Percentiles rank a stretch among this genome's conserved stretches.
Conservation (phyloP, 371 early-diverging fungal species). For the Apophysomyces ossiformis region DNA sequence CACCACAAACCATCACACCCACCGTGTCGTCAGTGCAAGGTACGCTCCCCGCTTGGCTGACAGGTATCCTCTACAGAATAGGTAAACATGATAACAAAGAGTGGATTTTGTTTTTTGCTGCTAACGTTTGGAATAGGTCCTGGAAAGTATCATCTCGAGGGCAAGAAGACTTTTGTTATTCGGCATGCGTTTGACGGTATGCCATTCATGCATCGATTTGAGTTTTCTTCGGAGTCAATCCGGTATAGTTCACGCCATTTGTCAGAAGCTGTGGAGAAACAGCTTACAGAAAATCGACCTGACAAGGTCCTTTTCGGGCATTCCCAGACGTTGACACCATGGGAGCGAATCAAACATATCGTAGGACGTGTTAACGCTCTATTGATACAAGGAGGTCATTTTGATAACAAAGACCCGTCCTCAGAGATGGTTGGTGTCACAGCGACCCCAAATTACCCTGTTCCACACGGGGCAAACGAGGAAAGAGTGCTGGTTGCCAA, state of each 20-base stretch:
- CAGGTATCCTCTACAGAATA: slow-evolving; percentile 46
- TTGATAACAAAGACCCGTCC: slow-evolving; percentile 19
- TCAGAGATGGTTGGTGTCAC: slow-evolving; percentile 53
- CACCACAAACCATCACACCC: slow-evolving; percentile 49
- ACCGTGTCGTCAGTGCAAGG: slow-evolving; percentile 42
- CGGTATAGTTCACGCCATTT: slow-evolving; percentile 39
- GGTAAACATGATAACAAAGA: slow-evolving; percentile 25
- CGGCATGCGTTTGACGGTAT: slow-evolving; percentile 52
- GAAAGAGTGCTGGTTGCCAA: slow-evolving; percentile 50
- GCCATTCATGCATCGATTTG: slow-evolving; percentile 45
- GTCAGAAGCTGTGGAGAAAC: slow-evolving; percentile 23
- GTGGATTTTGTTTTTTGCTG: neutral
- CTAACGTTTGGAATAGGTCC: slow-evolving; percentile 28
- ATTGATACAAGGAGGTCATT: neutral
- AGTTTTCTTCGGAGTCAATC: slow-evolving; percentile 30
- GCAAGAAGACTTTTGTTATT: slow-evolving; percentile 30
- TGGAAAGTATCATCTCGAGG: slow-evolving; percentile 40
- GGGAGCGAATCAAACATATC: slow-evolving; percentile 15
- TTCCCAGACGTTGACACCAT: slow-evolving; percentile 6
- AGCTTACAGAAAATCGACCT: neutral
- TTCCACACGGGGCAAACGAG: slow-evolving; percentile 23
- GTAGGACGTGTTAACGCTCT: neutral
- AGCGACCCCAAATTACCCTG: slow-evolving; percentile 58
- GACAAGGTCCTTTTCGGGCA: slow-evolving; percentile 32
- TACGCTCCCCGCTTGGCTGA: slow-evolving; percentile 42